Conservation (phyloP, 1,139 yeast species). For the Magnusiomyces fungicola region DNA sequence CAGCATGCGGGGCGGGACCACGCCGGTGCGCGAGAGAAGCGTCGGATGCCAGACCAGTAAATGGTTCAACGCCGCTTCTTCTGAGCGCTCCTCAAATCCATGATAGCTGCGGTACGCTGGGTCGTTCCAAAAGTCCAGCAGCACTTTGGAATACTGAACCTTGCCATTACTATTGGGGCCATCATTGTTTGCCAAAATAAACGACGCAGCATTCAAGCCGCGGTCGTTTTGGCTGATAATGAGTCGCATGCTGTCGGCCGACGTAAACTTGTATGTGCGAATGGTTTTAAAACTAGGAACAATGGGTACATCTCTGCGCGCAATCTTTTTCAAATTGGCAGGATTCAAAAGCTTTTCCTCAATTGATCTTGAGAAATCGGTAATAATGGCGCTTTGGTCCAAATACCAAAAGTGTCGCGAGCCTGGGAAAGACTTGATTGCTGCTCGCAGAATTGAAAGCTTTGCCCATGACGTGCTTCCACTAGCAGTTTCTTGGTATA, state of each 20-base stretch:
- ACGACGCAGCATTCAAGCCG: conserved; percentile 59
- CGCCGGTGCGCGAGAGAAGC: conserved; percentile 59
- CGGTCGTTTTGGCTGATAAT: conserved; percentile 59
- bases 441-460: conserved; percentile 58
- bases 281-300: conserved; percentile 62
- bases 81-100: conserved; percentile 47
- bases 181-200: conserved; percentile 57
- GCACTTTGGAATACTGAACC: conserved; percentile 44
- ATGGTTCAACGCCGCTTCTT: conserved; percentile 68
- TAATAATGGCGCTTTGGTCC: conserved; percentile 55
- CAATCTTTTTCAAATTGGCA: conserved; percentile 45
- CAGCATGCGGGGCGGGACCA: conserved; percentile 57
- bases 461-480: conserved; percentile 47
- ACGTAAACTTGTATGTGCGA: conserved; percentile 58
- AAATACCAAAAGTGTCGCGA: conserved; percentile 82
- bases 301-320: conserved; percentile 61
- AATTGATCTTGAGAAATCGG: conserved; percentile 55
- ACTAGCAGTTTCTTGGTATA: conserved; percentile 11
- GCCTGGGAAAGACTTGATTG: conserved; percentile 79
- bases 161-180: background rate
- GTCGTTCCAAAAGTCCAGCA: conserved; percentile 72
- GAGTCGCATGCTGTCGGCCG: conserved; percentile 47
- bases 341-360: conserved; percentile 48
- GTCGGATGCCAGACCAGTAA: conserved; percentile 91
- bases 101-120: conserved; percentile 57